These are phyloP conservation scores for Acorus gramineus DNA, from an alignment of 106 monocot species.

Conservation along the genomic window DNA sequence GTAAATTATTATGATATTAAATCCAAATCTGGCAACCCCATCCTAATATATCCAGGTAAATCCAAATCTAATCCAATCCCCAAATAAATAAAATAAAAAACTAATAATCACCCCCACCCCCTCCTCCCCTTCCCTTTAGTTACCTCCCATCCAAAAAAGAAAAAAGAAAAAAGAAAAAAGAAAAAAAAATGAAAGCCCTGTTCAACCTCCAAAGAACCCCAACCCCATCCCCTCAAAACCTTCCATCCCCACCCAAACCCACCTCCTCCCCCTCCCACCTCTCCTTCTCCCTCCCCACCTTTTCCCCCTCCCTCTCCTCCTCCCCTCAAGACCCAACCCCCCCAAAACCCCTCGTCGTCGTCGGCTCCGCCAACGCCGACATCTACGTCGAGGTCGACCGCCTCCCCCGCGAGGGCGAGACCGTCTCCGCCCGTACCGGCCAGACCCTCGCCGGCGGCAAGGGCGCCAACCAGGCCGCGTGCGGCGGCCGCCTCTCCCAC, in stretches of 20 bases:
- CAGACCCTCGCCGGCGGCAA: constrained; percentile 85
- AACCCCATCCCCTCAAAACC: background rate
- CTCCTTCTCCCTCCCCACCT: background rate
- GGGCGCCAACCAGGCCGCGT: constrained; percentile 99
- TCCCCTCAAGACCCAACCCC: constrained; percentile 1
- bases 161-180: too few relatives aligned
- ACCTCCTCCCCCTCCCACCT: constrained; percentile 1
- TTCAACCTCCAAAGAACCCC: background rate
- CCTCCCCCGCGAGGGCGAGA: constrained; percentile 64
- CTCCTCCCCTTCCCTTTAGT: too few relatives aligned
- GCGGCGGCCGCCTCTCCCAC: constrained; percentile 54
- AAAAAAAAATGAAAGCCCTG: too few relatives aligned
- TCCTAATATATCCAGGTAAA: too few relatives aligned
- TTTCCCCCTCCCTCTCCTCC: constrained; percentile 4
- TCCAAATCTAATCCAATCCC: too few relatives aligned
- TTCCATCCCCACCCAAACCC: background rate
- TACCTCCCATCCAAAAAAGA: too few relatives aligned
- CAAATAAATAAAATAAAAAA: too few relatives aligned
- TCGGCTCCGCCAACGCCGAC: constrained; percentile 99
- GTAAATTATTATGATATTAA: too few relatives aligned
- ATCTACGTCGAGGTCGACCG: constrained; percentile 88
- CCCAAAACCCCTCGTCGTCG: constrained; percentile 56
- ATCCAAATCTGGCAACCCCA: too few relatives aligned
- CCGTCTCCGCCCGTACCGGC: constrained; percentile 52
- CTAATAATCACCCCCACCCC: too few relatives aligned